Percentiles rank a stretch among this genome's conserved stretches.
Evolutionary conservation across 2,329 filamentous ascomycete species (phyloP).

Genomic region (Colletotrichum sidae): DNA sequence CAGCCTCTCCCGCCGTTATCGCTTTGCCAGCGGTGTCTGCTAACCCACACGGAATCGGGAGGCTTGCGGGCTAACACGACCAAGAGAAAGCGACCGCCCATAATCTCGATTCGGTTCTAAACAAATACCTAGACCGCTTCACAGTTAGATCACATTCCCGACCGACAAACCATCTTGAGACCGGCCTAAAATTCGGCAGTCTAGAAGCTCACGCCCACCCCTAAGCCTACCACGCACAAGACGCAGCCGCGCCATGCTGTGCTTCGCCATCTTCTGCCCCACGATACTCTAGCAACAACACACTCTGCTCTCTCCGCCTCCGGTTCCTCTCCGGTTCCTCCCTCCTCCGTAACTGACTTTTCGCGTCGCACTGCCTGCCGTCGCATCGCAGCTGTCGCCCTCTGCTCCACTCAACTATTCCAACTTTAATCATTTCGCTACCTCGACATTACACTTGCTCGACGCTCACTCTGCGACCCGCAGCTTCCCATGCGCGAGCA

Average conservation of each 20-base stretch:
- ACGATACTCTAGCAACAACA: conserved; percentile 32
- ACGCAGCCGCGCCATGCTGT: conserved; percentile 31
- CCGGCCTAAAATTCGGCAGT: conserved; percentile 23
- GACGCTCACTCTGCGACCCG: conserved; percentile 22
- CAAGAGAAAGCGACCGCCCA: conserved; percentile 14
- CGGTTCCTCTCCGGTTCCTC: not conserved
- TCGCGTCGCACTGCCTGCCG: not conserved
- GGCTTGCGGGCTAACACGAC: conserved; percentile 22
- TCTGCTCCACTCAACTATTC: too few species aligned
- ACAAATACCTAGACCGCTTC: conserved; percentile 23
- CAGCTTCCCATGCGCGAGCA: conserved; percentile 33
- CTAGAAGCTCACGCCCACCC: conserved; percentile 20
- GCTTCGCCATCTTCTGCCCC: conserved; percentile 15
- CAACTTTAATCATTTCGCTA: too few species aligned
- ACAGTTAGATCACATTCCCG: conserved; percentile 33
- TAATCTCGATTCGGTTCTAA: conserved; percentile 1
- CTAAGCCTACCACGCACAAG: not conserved
- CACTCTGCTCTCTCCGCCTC: not conserved
- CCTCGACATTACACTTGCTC: too few species aligned
- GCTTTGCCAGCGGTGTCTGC: conserved; percentile 5
- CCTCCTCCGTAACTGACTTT: not conserved
- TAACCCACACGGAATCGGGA: conserved; percentile 9
- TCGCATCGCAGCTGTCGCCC: too few species aligned
- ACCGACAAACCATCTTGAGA: conserved; percentile 19
- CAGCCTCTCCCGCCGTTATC: conserved; percentile 29